Evolutionary conservation across 163 green algal species (phyloP), one percentile per base, ranked within the genome.

Genomic region (Scenedesmus sp.): DNA sequence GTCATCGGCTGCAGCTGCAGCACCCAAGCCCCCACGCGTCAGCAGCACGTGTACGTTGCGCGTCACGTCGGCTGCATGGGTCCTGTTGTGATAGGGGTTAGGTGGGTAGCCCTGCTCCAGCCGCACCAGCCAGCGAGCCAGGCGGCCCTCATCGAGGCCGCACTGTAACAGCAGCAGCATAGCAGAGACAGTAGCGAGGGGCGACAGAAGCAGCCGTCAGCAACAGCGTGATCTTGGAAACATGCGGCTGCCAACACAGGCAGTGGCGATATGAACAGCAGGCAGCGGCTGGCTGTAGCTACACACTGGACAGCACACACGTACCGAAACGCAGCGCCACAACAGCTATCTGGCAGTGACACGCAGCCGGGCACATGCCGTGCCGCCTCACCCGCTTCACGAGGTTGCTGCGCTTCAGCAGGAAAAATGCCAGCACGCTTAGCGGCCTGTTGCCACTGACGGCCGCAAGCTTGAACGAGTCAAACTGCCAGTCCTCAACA

Each of bases 401-500:
- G 4, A 91, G 74, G 8, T 55, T 56, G 5, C 18, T 76, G 56
- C 92, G 93, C 66, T 95, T 95, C 16, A 96, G 82, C 64, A 96
- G 88, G 81, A 90, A 89, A 67, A 94, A 96, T 16, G 82, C 92
- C 5, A 96, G 88, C 56, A 94, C 34, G 6, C 91, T 95, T 54
- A 97, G 87, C 62, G 95, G 95, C 77, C 94, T 88, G 20, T 89
- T 88, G 57, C 88, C 85, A n/a, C 87, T 93, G 15, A 93, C 94
- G 52, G 94, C 93, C 34, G 91, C 88, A 18, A 97, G 94, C 85
- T 94, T 88, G 84, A 97, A 97, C 1, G 94, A 93, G 82, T 97
- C 93, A 92, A 96, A 97, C 91, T 96, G 93, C 95, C 95, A 97
- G 84, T 95, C 91, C 70, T 95, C 93, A 60, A 94, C 91, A 20